These are phyloP conservation scores for Entrophospora sp. DNA, from an alignment of 192 early-diverging fungal genomes.

Conservation along the genomic window DNA sequence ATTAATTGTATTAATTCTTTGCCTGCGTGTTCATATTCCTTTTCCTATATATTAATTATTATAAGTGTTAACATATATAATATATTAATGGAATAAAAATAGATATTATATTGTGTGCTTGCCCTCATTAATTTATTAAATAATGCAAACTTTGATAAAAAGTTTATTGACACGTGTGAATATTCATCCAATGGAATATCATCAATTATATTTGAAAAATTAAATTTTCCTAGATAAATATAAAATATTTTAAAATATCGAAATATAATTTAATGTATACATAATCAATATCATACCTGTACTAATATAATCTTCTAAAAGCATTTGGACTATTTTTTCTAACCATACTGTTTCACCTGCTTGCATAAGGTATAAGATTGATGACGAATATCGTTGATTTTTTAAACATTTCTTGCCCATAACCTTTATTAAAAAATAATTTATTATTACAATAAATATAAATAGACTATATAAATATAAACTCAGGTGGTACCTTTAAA, in stretches of 20 bases:
- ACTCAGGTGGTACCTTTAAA: neutral
- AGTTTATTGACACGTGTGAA: constrained; percentile 1
- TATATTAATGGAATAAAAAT: neutral
- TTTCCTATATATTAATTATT: neutral
- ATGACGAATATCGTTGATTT: constrained; percentile 4
- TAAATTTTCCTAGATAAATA: constrained; percentile 12
- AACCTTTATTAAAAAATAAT: neutral
- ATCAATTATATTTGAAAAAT: neutral
- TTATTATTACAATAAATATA: neutral
- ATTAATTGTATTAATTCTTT: neutral
- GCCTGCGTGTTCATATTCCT: neutral
- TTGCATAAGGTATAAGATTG: constrained; percentile 1
- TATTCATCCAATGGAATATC: constrained; percentile 3
- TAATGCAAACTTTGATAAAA: neutral
- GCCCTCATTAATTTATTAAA: constrained; percentile 8
- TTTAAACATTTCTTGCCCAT: neutral
- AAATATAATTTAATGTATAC: neutral
- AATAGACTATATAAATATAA: neutral
- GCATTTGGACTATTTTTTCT: neutral
- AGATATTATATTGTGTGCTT: neutral
- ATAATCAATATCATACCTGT: constrained; percentile 1
- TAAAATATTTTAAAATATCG: neutral
- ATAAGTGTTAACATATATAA: neutral
- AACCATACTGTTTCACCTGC: constrained; percentile 3
- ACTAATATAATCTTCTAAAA: constrained; percentile 2